Percentiles rank a stretch among this genome's conserved stretches.
phyloP scores from a whole-genome alignment of 2,329 filamentous ascomycete genomes.

The Neoscytalidium dimidiatum region DNA sequence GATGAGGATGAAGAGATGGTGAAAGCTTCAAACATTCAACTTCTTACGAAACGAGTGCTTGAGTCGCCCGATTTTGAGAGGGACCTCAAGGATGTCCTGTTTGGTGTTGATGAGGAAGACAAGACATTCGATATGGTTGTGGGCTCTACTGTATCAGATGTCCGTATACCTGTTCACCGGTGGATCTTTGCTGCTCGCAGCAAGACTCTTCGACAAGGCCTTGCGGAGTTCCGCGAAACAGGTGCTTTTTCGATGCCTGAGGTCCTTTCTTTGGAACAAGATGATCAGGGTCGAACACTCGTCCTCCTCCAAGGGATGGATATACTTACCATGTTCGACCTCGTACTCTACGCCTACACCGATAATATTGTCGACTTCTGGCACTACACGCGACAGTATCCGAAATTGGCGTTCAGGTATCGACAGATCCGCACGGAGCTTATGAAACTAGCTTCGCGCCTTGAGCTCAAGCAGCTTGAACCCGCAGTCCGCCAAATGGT shows the following conservation, averaged over 20 bases:
- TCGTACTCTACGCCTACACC: slow-evolving; percentile 78
- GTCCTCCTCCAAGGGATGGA: slow-evolving; percentile 73
- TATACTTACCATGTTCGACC: slow-evolving; percentile 74
- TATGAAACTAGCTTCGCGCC: slow-evolving; percentile 76
- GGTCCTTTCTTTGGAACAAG: slow-evolving; percentile 58
- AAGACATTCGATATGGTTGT: slow-evolving; percentile 47
- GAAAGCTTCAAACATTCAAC: slow-evolving; percentile 46
- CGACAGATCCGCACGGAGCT: slow-evolving; percentile 80
- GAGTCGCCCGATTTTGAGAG: slow-evolving; percentile 66
- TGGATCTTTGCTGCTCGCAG: slow-evolving; percentile 80
- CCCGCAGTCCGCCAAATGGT: slow-evolving; percentile 75
- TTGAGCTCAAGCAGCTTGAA: slow-evolving; percentile 74
- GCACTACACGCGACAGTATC: slow-evolving; percentile 71
- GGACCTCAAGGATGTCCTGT: slow-evolving; percentile 57
- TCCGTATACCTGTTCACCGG: slow-evolving; percentile 77
- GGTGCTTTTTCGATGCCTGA: slow-evolving; percentile 62
- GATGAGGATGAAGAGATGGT: slow-evolving; percentile 45
- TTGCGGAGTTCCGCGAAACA: slow-evolving; percentile 59
- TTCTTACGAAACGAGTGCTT: slow-evolving; percentile 59
- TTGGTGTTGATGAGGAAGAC: slow-evolving; percentile 38
- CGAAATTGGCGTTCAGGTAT: slow-evolving; percentile 69
- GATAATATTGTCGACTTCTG: slow-evolving; percentile 82
- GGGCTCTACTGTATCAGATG: slow-evolving; percentile 62
- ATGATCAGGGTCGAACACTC: slow-evolving; percentile 53
- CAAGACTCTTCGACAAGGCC: slow-evolving; percentile 58